Evolutionary conservation across 2,329 filamentous ascomycete species (phyloP).

Genomic region (Exophiala lecanii-corni): DNA sequence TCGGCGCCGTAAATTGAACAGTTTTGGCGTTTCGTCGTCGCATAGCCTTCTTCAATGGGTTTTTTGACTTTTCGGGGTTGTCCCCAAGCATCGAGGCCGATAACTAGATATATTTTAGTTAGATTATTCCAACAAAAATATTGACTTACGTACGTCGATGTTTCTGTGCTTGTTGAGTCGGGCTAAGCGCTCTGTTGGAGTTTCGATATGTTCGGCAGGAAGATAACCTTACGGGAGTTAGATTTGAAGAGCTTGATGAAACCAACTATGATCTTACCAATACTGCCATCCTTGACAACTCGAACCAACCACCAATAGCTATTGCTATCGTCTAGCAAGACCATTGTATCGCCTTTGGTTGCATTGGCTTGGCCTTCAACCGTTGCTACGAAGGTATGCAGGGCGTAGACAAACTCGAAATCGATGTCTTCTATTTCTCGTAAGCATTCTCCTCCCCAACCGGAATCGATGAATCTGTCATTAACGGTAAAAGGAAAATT

Average conservation of each 20-base stretch:
- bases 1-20: constrained; percentile 78
- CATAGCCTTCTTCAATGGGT: constrained; percentile 78
- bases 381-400: constrained; percentile 96
- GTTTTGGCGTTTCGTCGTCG: constrained; percentile 77
- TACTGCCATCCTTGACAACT: constrained; percentile 96
- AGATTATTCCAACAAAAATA: constrained; percentile 1
- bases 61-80: constrained; percentile 73
- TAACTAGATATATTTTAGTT: constrained; percentile 43
- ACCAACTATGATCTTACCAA: constrained; percentile 51
- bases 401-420: constrained; percentile 97
- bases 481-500: constrained; percentile 55
- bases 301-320: constrained; percentile 99
- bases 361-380: constrained; percentile 98
- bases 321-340: constrained; percentile 94
- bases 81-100: constrained; percentile 68
- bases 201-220: constrained; percentile 97
- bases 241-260: constrained; percentile 13
- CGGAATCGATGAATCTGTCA: constrained; percentile 62
- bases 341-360: constrained; percentile 98
- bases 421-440: constrained; percentile 95
- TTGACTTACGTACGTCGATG: constrained; percentile 68
- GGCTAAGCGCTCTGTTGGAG: constrained; percentile 87
- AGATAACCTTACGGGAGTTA: constrained; percentile 66
- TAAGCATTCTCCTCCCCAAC: constrained; percentile 81
- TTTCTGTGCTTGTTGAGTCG: constrained; percentile 97